phyloP scores from a whole-genome alignment of 2,329 filamentous ascomycete species.

The Fusarium hostae region DNA sequence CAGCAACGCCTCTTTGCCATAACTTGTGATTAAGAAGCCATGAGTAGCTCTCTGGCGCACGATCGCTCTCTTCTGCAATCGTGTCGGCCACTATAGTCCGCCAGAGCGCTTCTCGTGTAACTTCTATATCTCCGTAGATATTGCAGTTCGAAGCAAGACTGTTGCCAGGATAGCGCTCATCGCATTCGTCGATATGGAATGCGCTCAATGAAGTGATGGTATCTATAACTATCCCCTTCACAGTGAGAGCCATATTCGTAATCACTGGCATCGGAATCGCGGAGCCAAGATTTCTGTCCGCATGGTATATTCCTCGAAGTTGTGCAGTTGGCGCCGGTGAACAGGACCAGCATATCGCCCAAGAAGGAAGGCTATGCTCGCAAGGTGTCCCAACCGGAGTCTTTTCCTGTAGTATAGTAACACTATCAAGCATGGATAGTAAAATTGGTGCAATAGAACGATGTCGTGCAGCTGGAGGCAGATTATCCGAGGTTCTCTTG shows the following conservation, averaged over 20 bases:
- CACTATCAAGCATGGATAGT: too few relatives aligned
- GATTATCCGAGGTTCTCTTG: too few relatives aligned
- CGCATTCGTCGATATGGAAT: background rate
- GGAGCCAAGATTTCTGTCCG: background rate
- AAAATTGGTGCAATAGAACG: too few relatives aligned
- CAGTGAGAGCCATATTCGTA: background rate
- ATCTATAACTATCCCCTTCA: background rate
- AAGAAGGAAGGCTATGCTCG: background rate
- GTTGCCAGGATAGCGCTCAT: background rate
- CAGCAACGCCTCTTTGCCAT: background rate
- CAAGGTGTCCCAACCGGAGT: background rate
- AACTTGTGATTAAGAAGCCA: background rate
- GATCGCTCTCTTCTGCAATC: background rate
- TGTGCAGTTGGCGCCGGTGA: background rate
- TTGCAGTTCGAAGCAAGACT: background rate
- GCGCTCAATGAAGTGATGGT: background rate
- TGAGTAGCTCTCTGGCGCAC: background rate
- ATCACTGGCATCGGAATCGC: background rate
- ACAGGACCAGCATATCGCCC: constrained; percentile 9
- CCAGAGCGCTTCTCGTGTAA: background rate
- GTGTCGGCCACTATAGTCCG: constrained; percentile 1
- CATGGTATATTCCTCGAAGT: background rate
- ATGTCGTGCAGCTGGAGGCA: too few relatives aligned
- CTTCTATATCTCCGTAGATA: background rate
- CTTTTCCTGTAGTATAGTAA: background rate